phyloP scores from a whole-genome alignment of 345 rosid species.

The Excoecaria cochinchinensis region DNA sequence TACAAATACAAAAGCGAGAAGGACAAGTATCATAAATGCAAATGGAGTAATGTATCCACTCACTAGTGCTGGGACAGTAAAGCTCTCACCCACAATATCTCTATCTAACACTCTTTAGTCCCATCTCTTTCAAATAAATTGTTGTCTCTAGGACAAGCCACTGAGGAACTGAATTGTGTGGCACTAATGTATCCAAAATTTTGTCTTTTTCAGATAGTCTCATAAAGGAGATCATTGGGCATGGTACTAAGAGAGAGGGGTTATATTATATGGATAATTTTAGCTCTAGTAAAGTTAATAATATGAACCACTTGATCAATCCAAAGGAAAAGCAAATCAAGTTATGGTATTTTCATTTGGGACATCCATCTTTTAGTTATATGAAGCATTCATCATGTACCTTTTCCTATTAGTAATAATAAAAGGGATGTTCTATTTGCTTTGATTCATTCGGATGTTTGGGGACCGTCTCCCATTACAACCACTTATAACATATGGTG shows the following conservation, averaged over 20 bases:
- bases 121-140: background rate
- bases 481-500: too few relatives aligned
- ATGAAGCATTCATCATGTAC: background rate
- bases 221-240: background rate
- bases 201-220: background rate
- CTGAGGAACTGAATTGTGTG: background rate
- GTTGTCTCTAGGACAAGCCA: background rate
- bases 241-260: background rate
- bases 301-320: background rate
- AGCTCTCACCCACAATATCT: background rate
- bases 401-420: background rate
- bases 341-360: background rate
- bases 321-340: background rate
- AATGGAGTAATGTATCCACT: background rate
- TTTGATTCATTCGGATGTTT: background rate
- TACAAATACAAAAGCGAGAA: too few relatives aligned
- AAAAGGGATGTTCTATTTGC: background rate
- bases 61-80: background rate
- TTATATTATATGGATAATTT: background rate
- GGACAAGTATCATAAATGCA: background rate
- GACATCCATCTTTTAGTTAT: background rate
- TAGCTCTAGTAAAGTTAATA: background rate
- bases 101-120: background rate
- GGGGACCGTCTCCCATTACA: background rate
- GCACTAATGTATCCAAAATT: background rate